These are phyloP conservation scores for Talaromyces trachyspermus DNA, from an alignment of 495 filamentous ascomycete genomes.

Conservation along the genomic window DNA sequence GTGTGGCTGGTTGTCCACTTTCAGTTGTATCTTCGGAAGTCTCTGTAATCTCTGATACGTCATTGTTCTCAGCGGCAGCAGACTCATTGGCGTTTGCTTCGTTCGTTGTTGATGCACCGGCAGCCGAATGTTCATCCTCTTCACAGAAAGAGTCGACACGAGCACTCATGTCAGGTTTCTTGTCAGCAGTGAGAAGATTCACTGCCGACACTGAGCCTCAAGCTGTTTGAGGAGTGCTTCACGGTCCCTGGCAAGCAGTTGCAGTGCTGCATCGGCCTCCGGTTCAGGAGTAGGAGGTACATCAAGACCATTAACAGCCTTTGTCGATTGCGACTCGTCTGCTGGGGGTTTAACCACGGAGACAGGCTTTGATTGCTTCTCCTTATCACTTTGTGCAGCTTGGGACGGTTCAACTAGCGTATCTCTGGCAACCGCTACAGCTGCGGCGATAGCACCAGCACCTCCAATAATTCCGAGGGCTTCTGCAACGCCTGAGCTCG, in stretches of 20 bases:
- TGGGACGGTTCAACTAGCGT: slow-evolving; percentile 13
- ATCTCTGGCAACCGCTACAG: slow-evolving; percentile 5
- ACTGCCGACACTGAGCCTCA: slow-evolving; percentile 6
- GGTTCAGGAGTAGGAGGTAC: slow-evolving; percentile 15
- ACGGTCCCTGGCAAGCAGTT: slow-evolving; percentile 31
- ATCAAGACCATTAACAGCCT: slow-evolving; percentile 9
- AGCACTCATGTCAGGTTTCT: neutral
- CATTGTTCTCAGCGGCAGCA: slow-evolving; percentile 15
- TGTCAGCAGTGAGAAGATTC: slow-evolving; percentile 5
- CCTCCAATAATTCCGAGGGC: slow-evolving; percentile 7
- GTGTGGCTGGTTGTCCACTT: neutral
- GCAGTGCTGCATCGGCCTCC: slow-evolving; percentile 32
- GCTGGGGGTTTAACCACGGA: slow-evolving; percentile 11
- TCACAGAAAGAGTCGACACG: slow-evolving; percentile 1
- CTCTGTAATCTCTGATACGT: slow-evolving; percentile 7
- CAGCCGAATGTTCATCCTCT: slow-evolving; percentile 8
- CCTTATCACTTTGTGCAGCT: slow-evolving; percentile 4
- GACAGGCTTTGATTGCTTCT: slow-evolving; percentile 9
- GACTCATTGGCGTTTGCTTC: slow-evolving; percentile 16
- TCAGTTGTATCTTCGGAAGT: neutral
- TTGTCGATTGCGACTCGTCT: slow-evolving; percentile 7
- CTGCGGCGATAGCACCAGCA: slow-evolving; percentile 9
- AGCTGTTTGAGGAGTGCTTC: slow-evolving; percentile 27
- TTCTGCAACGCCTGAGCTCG: neutral
- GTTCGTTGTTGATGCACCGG: slow-evolving; percentile 14